These are phyloP conservation scores for Trypethelium eluteriae DNA, from an alignment of 495 filamentous ascomycete genomes.

Conservation along the genomic window DNA sequence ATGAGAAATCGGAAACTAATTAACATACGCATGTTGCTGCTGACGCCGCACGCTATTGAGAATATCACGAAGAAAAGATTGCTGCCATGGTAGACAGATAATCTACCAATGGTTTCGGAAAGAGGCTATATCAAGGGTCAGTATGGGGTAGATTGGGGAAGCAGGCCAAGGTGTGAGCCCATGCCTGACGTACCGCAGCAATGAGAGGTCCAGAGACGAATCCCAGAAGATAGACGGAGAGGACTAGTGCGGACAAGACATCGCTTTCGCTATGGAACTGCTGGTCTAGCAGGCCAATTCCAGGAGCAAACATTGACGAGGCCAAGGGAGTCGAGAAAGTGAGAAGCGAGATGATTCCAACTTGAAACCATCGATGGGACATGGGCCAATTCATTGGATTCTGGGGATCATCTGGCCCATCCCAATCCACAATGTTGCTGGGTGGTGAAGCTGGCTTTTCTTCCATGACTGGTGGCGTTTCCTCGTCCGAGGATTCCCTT, in stretches of 20 bases:
- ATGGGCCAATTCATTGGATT: conserved; percentile 5
- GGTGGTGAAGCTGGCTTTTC: background rate
- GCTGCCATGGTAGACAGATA: conserved; percentile 35
- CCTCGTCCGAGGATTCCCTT: background rate
- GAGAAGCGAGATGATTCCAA: conserved; percentile 16
- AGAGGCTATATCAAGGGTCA: background rate
- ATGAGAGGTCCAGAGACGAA: conserved; percentile 21
- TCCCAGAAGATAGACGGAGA: conserved; percentile 42
- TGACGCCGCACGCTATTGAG: conserved; percentile 28
- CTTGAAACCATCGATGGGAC: conserved; percentile 15
- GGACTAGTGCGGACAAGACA: conserved; percentile 39
- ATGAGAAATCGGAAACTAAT: conserved; percentile 32
- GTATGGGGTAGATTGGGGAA: conserved; percentile 16
- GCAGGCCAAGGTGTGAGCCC: conserved; percentile 16
- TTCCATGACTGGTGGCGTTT: background rate
- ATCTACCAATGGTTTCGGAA: conserved; percentile 22
- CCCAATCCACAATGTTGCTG: conserved; percentile 9
- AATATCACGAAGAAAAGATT: conserved; percentile 36
- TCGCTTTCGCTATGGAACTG: conserved; percentile 23
- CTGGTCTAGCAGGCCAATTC: conserved; percentile 17
- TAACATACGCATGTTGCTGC: conserved; percentile 22
- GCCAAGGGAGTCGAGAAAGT: conserved; percentile 9
- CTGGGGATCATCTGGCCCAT: background rate
- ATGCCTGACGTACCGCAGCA: conserved; percentile 19
- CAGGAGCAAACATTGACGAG: conserved; percentile 15